Conservation (phyloP, 805 yeast species). For the Wickerhamiella galacta region DNA sequence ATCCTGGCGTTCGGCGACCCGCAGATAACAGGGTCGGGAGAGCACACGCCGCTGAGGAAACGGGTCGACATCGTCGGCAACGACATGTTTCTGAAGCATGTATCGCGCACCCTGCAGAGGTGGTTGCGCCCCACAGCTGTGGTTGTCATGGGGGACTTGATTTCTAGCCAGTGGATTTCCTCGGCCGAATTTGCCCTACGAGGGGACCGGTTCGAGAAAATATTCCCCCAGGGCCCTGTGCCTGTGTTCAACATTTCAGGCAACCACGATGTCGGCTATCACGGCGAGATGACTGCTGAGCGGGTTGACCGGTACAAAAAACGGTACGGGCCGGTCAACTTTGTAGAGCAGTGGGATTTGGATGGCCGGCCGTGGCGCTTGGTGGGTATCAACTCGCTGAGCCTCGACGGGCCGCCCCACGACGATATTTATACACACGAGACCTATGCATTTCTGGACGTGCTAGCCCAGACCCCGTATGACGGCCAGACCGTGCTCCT, state of each 20-base stretch:
- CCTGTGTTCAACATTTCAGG: slow-evolving; percentile 60
- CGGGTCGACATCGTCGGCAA: slow-evolving; percentile 77
- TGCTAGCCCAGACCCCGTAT: slow-evolving; percentile 37
- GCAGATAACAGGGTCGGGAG: slow-evolving; percentile 83
- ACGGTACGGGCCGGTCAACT: slow-evolving; percentile 75
- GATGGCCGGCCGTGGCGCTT: slow-evolving; percentile 56
- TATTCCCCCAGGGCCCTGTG: slow-evolving; percentile 15
- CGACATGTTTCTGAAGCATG: slow-evolving; percentile 77
- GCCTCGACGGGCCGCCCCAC: slow-evolving; percentile 79
- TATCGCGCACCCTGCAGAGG: slow-evolving; percentile 45
- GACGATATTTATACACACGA: slow-evolving; percentile 51
- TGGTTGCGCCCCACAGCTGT: slow-evolving; percentile 62
- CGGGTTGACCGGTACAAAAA: slow-evolving; percentile 65
- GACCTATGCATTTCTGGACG: slow-evolving; percentile 59
- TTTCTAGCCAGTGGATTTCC: slow-evolving; percentile 87
- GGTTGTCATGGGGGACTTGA: slow-evolving; percentile 81
- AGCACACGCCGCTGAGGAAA: slow-evolving; percentile 49
- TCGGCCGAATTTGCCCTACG: slow-evolving; percentile 76
- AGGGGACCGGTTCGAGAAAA: slow-evolving; percentile 38
- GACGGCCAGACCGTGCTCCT: slow-evolving; percentile 66
- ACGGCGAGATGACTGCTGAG: slow-evolving; percentile 86
- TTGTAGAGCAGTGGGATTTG: slow-evolving; percentile 48
- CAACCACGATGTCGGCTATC: slow-evolving; percentile 90
- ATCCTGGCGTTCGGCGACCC: slow-evolving; percentile 89
- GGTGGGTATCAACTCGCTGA: slow-evolving; percentile 70